A percentile compares a stretch with the other conserved stretches of the same genome.
Conservation (phyloP, 73 alveolate genomes). For the Stentor coeruleus region DNA sequence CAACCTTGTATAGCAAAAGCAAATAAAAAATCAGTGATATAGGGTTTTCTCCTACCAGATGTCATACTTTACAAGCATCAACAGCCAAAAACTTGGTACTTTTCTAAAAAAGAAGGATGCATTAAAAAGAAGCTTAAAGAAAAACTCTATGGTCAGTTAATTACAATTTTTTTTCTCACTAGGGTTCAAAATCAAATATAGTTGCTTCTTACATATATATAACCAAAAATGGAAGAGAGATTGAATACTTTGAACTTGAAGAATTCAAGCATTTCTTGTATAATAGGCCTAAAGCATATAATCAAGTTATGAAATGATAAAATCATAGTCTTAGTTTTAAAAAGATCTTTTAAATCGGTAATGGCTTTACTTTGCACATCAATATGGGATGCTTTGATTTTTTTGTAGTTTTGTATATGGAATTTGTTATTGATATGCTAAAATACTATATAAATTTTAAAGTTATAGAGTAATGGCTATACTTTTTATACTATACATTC, state of each 20-base stretch:
- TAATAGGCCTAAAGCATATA: conserved; percentile 62
- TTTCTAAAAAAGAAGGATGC: conserved; percentile 65
- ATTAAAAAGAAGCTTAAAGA: conserved; percentile 67
- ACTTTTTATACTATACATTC: no score
- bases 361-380: no score
- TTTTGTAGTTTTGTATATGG: no score
- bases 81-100: conserved; percentile 80
- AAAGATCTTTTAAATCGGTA: no score
- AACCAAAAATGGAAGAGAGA: conserved; percentile 47
- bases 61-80: conserved; percentile 69
- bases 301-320: no score
- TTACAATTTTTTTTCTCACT: conserved; percentile 53
- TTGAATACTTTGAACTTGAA: conserved; percentile 67
- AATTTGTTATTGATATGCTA: no score
- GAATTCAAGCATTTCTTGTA: conserved; percentile 55
- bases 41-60: conserved; percentile 60
- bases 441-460: no score
- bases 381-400: no score
- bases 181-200: conserved; percentile 48
- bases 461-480: no score
- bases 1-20: conserved; percentile 81
- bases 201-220: conserved; percentile 35
- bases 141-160: conserved; percentile 56
- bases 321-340: no score
- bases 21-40: conserved; percentile 30